phyloP scores from a whole-genome alignment of 2,329 filamentous ascomycete species.

The Lasiodiplodia theobromae region DNA sequence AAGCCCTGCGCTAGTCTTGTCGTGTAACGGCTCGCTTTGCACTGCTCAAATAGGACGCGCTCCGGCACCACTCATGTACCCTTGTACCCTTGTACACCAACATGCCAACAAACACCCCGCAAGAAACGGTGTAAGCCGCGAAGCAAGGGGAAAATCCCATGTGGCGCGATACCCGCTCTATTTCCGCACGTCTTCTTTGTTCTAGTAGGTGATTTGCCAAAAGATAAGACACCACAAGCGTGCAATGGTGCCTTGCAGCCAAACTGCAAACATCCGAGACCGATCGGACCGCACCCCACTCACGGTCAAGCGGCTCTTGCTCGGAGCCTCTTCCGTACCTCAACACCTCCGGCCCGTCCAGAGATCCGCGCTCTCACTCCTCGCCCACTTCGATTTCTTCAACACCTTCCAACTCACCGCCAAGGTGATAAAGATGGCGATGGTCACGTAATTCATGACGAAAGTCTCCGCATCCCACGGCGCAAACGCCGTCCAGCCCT shows the following conservation, averaged over 20 bases:
- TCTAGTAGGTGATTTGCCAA: not conserved
- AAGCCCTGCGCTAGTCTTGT: not conserved
- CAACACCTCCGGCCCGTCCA: no score
- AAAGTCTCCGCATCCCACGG: constrained; percentile 30
- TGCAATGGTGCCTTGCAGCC: not conserved
- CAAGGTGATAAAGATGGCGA: not conserved
- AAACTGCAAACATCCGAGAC: not conserved
- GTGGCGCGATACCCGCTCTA: not conserved
- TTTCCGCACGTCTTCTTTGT: not conserved
- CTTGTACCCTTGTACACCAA: not conserved
- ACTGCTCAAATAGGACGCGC: not conserved
- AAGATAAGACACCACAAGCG: not conserved
- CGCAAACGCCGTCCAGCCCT: constrained; percentile 36
- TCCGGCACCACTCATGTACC: not conserved
- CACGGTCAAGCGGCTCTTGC: no score
- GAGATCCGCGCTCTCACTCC: not conserved
- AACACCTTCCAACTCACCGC: not conserved
- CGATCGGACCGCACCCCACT: not conserved
- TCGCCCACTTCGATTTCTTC: not conserved
- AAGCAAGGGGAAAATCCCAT: not conserved
- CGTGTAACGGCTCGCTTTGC: not conserved
- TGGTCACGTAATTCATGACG: not conserved
- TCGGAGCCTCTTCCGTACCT: no score
- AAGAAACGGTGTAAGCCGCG: not conserved
- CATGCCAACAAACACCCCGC: not conserved